Evolutionary conservation across 2,329 filamentous ascomycete species (phyloP).

Genomic region (Ascosphaera aggregata): DNA sequence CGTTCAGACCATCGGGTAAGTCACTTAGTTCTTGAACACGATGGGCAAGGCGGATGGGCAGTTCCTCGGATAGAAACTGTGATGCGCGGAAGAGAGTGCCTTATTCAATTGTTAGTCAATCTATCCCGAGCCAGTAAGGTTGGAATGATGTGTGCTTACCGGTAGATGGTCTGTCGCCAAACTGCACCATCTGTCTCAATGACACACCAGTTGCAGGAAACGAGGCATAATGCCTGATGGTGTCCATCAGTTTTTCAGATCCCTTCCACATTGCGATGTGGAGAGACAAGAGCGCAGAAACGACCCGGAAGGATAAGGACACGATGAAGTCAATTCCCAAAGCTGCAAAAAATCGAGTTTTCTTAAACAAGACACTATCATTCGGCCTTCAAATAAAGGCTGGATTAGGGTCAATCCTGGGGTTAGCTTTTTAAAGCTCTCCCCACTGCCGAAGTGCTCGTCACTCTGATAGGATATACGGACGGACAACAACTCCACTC

Average conservation of each 20-base stretch:
- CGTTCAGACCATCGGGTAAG: conserved; percentile 83
- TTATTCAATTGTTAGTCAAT: conserved; percentile 13
- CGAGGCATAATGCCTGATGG: conserved; percentile 88
- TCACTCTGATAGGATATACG: too few relatives aligned
- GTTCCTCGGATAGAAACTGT: conserved; percentile 93
- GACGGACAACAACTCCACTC: too few relatives aligned
- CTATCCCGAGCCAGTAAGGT: background rate
- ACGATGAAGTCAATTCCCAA: too few relatives aligned
- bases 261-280: conserved; percentile 68
- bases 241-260: conserved; percentile 77
- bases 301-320: background rate
- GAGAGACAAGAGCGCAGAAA: conserved; percentile 5
- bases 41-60: conserved; percentile 89
- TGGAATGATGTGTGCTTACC: conserved; percentile 28
- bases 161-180: conserved; percentile 78
- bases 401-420: too few relatives aligned
- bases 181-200: conserved; percentile 96
- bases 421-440: background rate
- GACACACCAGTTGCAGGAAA: conserved; percentile 95
- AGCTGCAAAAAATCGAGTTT: too few relatives aligned
- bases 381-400: too few relatives aligned
- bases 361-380: too few relatives aligned
- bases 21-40: conserved; percentile 84
- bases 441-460: background rate
- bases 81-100: conserved; percentile 93